Percentiles rank a stretch among this genome's conserved stretches.
Conservation (phyloP, 2,329 filamentous ascomycete genomes). For the Capronia epimyces region DNA sequence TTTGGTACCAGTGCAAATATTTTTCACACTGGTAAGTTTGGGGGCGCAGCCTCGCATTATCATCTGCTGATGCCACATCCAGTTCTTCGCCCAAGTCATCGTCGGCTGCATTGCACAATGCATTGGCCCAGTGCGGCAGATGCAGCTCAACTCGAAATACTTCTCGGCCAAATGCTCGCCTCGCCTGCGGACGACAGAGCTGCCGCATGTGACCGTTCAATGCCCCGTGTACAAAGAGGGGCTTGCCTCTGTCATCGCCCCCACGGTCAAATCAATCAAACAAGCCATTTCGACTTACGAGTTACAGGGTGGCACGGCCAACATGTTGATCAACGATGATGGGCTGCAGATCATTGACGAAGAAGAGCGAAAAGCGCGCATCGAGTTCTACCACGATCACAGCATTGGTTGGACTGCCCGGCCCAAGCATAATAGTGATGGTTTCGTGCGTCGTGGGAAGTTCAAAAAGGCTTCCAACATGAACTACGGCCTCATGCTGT, state of each 20-base stretch:
- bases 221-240: constrained; percentile 87
- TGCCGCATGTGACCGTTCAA: constrained; percentile 64
- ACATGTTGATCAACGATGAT: constrained; percentile 39
- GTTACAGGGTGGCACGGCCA: constrained; percentile 41
- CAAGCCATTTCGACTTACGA: constrained; percentile 56
- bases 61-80: constrained; percentile 69
- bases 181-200: constrained; percentile 32
- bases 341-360: constrained; percentile 40
- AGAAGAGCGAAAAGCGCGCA: constrained; percentile 40
- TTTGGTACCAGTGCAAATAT: constrained; percentile 52
- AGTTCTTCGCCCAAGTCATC: constrained; percentile 46
- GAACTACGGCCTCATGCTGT: constrained; percentile 63
- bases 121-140: constrained; percentile 42
- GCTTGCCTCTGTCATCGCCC: constrained; percentile 59
- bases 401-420: constrained; percentile 49
- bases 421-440: constrained; percentile 49
- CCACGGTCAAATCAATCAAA: constrained; percentile 53
- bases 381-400: constrained; percentile 47
- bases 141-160: constrained; percentile 43
- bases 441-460: constrained; percentile 50
- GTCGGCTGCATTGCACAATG: constrained; percentile 40
- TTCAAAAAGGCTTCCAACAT: constrained; percentile 73
- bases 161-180: constrained; percentile 41
- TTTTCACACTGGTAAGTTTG: constrained; percentile 43
- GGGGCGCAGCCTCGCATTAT: constrained; percentile 58